Conservation (phyloP, 169 alveolate species). For the Eimeria necatrix region DNA sequence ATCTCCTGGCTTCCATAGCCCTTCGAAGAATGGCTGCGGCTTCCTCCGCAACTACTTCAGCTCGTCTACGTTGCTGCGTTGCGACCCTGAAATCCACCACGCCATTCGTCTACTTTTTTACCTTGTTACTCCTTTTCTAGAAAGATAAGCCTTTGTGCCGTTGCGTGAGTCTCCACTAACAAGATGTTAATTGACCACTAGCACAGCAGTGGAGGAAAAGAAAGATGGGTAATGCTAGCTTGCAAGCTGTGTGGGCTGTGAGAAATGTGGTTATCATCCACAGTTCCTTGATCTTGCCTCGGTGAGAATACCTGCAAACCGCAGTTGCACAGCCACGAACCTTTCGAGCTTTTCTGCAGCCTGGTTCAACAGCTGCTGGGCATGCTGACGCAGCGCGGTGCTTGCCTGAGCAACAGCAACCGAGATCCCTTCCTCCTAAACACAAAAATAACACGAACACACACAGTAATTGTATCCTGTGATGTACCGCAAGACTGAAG, state of each 20-base stretch:
- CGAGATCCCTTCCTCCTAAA: conserved; percentile 36
- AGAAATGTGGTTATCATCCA: too few relatives aligned
- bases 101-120: too few relatives aligned
- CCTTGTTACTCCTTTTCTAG: background rate
- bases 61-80: conserved; percentile 12
- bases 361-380: conserved; percentile 61
- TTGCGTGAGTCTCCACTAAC: too few relatives aligned
- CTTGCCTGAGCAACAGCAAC: conserved; percentile 26
- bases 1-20: conserved; percentile 40
- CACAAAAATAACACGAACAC: background rate
- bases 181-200: background rate
- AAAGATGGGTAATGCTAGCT: too few relatives aligned
- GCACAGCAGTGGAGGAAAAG: background rate
- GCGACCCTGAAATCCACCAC: conserved; percentile 41
- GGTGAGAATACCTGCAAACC: too few relatives aligned
- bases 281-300: too few relatives aligned
- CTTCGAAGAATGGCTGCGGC: conserved; percentile 55
- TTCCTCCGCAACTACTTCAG: conserved; percentile 48
- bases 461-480: background rate
- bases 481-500: too few relatives aligned
- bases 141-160: background rate
- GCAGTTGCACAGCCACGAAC: background rate
- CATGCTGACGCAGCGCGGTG: conserved; percentile 51
- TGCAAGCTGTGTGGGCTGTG: too few relatives aligned
- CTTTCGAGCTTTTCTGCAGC: conserved; percentile 67